A percentile compares a stretch with the other conserved stretches of the same genome.
These are phyloP conservation scores for Castanopsis chinensis DNA, from an alignment of 306 rosid genomes.

Conservation along the genomic window DNA sequence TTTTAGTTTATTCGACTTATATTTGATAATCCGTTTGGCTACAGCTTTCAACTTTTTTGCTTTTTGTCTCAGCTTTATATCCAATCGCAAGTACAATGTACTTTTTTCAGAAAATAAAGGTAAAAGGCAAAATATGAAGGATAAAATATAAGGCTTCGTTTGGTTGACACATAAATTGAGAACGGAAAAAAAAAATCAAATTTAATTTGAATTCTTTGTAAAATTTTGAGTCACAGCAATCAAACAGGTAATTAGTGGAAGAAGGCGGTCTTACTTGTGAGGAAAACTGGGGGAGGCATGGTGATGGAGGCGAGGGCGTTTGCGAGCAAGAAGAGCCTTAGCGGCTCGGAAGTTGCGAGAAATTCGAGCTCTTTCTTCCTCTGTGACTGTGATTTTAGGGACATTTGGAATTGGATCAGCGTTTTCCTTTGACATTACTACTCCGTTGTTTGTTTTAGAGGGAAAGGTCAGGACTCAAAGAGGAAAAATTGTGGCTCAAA, in stretches of 20 bases:
- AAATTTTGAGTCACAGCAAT: not conserved
- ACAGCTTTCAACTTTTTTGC: too few relatives aligned
- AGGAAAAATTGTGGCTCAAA: not conserved
- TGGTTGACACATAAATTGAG: not conserved
- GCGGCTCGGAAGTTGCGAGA: constrained; percentile 59
- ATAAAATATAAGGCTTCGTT: not conserved
- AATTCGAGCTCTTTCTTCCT: constrained; percentile 55
- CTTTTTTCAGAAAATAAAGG: not conserved
- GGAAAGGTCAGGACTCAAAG: not conserved
- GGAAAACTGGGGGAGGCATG: constrained; percentile 29
- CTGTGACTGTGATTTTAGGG: constrained; percentile 26
- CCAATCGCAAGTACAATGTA: too few relatives aligned
- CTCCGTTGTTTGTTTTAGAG: not conserved
- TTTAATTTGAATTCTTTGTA: not conserved
- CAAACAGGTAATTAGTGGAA: not conserved
- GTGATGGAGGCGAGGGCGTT: constrained; percentile 55
- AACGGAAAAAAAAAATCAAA: not conserved
- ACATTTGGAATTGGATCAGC: not conserved
- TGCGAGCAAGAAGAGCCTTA: constrained; percentile 66
- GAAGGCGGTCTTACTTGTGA: constrained; percentile 25
- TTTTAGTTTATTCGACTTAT: too few relatives aligned
- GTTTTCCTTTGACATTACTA: constrained; percentile 17
- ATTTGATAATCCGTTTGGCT: too few relatives aligned
- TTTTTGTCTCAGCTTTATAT: too few relatives aligned
- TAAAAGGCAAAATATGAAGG: not conserved